Conservation (phyloP, 2,329 filamentous ascomycete genomes). For the Claviceps sp. region DNA sequence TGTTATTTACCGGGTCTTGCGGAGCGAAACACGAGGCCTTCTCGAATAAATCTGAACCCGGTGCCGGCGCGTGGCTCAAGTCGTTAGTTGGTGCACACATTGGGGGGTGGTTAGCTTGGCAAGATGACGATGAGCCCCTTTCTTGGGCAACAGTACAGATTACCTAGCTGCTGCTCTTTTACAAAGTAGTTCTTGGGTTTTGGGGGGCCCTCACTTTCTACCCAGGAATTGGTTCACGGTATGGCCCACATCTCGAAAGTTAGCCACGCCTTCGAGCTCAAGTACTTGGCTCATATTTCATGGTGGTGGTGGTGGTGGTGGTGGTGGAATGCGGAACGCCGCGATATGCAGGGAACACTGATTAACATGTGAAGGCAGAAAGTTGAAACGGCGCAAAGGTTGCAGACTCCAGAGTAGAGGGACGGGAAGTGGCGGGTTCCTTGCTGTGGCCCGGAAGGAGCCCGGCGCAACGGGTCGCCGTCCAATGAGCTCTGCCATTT, state of each 20-base stretch:
- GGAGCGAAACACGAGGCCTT: slow-evolving; percentile 55
- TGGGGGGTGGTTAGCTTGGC: neutral
- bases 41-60: slow-evolving; percentile 26
- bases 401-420: neutral
- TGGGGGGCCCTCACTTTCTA: slow-evolving; percentile 28
- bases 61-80: neutral
- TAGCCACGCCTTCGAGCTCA: slow-evolving; percentile 35
- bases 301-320: neutral
- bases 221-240: slow-evolving; percentile 49
- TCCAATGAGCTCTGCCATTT: neutral
- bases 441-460: neutral
- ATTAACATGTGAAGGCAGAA: neutral
- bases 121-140: no score
- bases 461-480: neutral
- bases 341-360: neutral
- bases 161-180: no score
- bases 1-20: slow-evolving; percentile 41
- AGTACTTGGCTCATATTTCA: slow-evolving; percentile 4
- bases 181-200: no score
- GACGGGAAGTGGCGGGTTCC: neutral
- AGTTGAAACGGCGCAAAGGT: no score
- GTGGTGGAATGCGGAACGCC: neutral
- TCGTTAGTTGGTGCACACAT: neutral
- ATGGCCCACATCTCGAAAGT: slow-evolving; percentile 64
- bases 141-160: no score